Evolutionary conservation across 768 basidiomycete genomes (phyloP), one percentile per base, ranked within the genome.

Genomic region (Polyporus arcularius): DNA sequence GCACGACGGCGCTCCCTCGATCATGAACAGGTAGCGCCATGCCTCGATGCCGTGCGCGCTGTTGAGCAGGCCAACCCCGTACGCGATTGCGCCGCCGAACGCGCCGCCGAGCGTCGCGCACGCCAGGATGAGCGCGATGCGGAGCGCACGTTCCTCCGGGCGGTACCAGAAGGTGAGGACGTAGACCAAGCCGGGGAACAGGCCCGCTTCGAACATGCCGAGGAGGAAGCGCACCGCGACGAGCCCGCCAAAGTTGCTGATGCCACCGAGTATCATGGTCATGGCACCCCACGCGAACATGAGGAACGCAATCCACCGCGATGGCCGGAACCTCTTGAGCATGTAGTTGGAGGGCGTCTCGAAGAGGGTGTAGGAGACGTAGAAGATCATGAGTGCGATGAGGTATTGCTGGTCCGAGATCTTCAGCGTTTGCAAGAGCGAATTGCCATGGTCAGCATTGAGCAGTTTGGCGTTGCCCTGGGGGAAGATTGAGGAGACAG

Each of bases 1-100:
- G 65, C 78, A 75, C 4, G 82, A 81, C 9, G 81, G 68, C 5
- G 79, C 71, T 18, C 82, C 82, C 65, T 84, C 82, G 55, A 80
- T 72, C 66, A 78, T 73, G 72, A 78, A 79, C 7, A 75, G 67
- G 67, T 69, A 75, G 15, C 68, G 60, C 74, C 73, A 75, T 10
- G 65, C 70, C 32, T 68, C 50, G 3, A 70, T 54, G 5, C 68
- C 68, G 45, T 51, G 60, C 11, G 69, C 57, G 21, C 70, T 67
- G 55, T 73, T 63, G 57, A 78, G 68, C 43, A 67, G 55, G 8
- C 69, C 66, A 6, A 78, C 64, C 4, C 67, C 76, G 57, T 68
- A 72, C 15, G 69, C 71, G 38, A 77, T 69, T 14, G 73, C 69
- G 35, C 75, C 75, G 8, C 75, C 75, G 50, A 69, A 71, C 5